Evolutionary conservation across 2,329 filamentous ascomycete species (phyloP), one percentile per base, ranked within the genome.

Genomic region (Diaporthe sp.): DNA sequence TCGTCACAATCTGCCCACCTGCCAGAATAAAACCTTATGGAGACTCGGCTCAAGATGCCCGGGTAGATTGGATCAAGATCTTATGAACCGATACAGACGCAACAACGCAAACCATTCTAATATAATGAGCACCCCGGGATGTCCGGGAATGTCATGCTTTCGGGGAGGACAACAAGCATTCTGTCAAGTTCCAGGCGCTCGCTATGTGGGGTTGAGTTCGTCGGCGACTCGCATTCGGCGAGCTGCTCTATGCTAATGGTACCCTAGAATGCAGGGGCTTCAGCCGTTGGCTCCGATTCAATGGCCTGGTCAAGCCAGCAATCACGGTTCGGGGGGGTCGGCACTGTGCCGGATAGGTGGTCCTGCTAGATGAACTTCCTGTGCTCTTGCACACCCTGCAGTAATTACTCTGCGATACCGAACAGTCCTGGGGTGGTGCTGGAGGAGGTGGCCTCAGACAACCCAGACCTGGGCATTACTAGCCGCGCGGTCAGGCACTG

Each of bases 401-500:
- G 19, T 17, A 28, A 66, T 50, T 10, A 47, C 42, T 25, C 50
- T 66, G 28, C 61, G 6, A 50, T 66, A n/a, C 5, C 4, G 9
- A 33, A 13, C 7, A 33, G 60, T 13, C 6, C 28, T n/a, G 42
- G 25, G 42, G 61, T 50, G 61, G 10, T n/a, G 42, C 61, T 35
- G 19, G 28, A 9, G 61, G 9, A 35, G n/a, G 5, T 19, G 28
- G 19, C 28, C 28, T 33, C 2, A 35, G 61, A n/a, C 9, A 3
- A 66, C 42, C 42, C 42, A n/a, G 28, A 17, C 17, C 28, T 50
- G 28, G 61, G 28, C 42, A n/a, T 35, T 25, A 25, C 10, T 66
- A 35, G 42, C 42, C 61, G 61, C 61, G 42, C 61, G 42, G 61
- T 33, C 61, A 30, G 42, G 61, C 61, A 17, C 61, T 66, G 42